Conservation (phyloP, 2,329 filamentous ascomycete genomes). For the Teratosphaeria destructans region DNA sequence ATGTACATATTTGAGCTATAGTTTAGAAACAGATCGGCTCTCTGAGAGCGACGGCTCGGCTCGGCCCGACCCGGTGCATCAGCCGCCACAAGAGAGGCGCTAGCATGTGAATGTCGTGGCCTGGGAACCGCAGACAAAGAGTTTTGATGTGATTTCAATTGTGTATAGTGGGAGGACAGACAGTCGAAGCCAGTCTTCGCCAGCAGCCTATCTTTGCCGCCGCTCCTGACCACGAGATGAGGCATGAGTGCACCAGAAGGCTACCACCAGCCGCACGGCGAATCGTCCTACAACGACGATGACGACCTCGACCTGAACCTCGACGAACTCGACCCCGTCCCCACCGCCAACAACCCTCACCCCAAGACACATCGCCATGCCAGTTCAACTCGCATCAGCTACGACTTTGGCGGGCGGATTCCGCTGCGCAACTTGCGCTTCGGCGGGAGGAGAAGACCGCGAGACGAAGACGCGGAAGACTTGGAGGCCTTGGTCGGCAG, state of each 20-base stretch:
- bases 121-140: background rate
- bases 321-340: conserved; percentile 61
- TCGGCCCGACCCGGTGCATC: background rate
- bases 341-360: background rate
- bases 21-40: no score
- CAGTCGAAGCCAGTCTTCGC: background rate
- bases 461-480: conserved; percentile 53
- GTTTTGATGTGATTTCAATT: background rate
- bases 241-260: conserved; percentile 27
- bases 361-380: conserved; percentile 8
- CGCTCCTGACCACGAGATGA: conserved; percentile 18
- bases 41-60: background rate
- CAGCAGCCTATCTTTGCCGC: background rate
- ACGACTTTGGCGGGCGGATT: conserved; percentile 46
- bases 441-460: conserved; percentile 32
- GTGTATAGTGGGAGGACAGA: background rate
- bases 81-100: background rate
- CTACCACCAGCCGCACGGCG: conserved; percentile 36
- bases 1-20: no score
- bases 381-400: conserved; percentile 11
- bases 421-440: conserved; percentile 54
- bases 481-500: conserved; percentile 45
- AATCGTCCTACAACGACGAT: conserved; percentile 48
- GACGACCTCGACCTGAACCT: conserved; percentile 59
- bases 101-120: background rate